Evolutionary conservation across 345 rosid species (phyloP).

Genomic region (Bruguiera parviflora): DNA sequence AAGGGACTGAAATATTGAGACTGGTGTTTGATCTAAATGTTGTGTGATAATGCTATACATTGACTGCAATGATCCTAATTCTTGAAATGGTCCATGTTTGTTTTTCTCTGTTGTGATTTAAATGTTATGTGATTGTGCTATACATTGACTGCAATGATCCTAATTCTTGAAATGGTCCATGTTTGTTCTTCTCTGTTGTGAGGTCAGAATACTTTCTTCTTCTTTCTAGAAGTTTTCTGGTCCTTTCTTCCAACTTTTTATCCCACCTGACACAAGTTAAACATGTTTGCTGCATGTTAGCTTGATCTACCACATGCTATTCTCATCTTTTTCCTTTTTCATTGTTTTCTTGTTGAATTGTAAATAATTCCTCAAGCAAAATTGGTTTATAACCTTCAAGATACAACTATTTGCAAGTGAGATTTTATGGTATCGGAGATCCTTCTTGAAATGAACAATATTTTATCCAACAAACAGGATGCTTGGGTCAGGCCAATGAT

Average conservation of each 20-base stretch:
- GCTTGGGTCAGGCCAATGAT: no score
- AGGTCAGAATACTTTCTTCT: slow-evolving; percentile 45
- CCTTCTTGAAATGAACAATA: background rate
- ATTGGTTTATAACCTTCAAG: background rate
- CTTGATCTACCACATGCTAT: background rate
- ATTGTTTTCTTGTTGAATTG: background rate
- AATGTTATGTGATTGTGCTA: no score
- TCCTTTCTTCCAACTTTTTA: background rate
- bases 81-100: slow-evolving; percentile 68
- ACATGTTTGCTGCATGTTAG: background rate
- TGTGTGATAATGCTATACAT: slow-evolving; percentile 74
- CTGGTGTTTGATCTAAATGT: slow-evolving; percentile 61
- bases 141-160: slow-evolving; percentile 58
- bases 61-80: slow-evolving; percentile 58
- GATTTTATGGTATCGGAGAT: background rate
- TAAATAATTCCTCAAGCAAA: background rate
- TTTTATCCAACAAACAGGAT: no score
- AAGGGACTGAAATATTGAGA: slow-evolving; percentile 77
- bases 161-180: slow-evolving; percentile 69
- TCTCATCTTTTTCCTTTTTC: background rate
- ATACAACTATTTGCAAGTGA: background rate
- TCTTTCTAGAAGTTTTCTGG: background rate
- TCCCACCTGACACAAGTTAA: background rate
- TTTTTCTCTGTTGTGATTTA: slow-evolving; percentile 63
- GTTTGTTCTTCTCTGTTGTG: slow-evolving; percentile 60